phyloP scores from a whole-genome alignment of 1,284 basidiomycete genomes.

The Blastosporella zonata region DNA sequence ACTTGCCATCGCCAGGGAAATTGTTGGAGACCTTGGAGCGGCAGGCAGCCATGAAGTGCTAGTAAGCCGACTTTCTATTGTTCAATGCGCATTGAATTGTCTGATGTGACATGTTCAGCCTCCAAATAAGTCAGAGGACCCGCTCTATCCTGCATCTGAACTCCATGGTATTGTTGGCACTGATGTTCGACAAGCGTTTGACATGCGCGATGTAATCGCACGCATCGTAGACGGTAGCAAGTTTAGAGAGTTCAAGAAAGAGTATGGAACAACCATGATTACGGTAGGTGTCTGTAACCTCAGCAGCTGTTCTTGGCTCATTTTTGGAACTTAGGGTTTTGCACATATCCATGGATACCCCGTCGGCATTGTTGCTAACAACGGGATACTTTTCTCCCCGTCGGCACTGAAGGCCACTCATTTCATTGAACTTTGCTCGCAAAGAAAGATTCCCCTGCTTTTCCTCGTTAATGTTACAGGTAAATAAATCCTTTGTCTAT shows the following conservation, averaged over 20 bases:
- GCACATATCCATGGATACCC: slow-evolving; percentile 87
- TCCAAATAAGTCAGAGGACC: slow-evolving; percentile 58
- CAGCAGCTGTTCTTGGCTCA: background rate
- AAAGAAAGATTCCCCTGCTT: slow-evolving; percentile 84
- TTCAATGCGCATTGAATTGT: background rate
- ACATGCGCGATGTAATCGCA: slow-evolving; percentile 92
- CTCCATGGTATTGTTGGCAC: slow-evolving; percentile 91
- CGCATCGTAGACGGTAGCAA: slow-evolving; percentile 89
- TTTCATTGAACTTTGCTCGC: slow-evolving; percentile 93
- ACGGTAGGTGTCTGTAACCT: slow-evolving; percentile 53
- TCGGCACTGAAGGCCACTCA: slow-evolving; percentile 93
- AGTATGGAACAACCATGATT: slow-evolving; percentile 88
- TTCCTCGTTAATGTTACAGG: slow-evolving; percentile 94
- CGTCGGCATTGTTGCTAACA: slow-evolving; percentile 90
- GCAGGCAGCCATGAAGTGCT: slow-evolving; percentile 46
- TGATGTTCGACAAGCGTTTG: slow-evolving; percentile 84
- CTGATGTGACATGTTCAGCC: slow-evolving; percentile 40
- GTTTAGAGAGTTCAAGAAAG: slow-evolving; percentile 95
- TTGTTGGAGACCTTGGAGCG: slow-evolving; percentile 77
- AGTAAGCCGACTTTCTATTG: slow-evolving; percentile 35
- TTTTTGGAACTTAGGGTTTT: slow-evolving; percentile 62
- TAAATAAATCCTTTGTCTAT: slow-evolving; percentile 19
- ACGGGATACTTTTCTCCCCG: slow-evolving; percentile 91
- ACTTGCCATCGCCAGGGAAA: slow-evolving; percentile 77
- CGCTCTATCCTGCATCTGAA: slow-evolving; percentile 78